Base-by-base conservation (phyloP, 2,329 filamentous ascomycete species). In the Fusarium sp. region DNA sequence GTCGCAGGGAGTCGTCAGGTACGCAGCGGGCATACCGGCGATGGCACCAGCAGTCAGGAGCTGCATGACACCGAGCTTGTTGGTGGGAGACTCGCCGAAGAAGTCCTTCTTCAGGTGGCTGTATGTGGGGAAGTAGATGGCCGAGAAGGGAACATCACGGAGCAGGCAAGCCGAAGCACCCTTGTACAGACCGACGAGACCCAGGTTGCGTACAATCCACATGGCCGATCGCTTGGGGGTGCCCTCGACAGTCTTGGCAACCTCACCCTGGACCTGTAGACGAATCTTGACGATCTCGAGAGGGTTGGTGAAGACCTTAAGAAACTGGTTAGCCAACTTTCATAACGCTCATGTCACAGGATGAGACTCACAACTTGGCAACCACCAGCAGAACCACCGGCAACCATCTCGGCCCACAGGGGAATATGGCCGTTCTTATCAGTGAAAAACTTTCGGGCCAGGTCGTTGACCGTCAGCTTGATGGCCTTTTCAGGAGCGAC, bases 401-500 rank as follows among this genome's bases (percentile, higher is more conserved):
- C 94, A 54, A 99, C 74, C 70, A 98, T 86, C 85, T 99, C 97
- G 71, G 92, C 87, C 34, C 87, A 85, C 78, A 91, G 84, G 80
- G 87, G 88, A 80, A 99, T 98, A 68, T 90, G 87, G 59, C 93
- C 93, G 73, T 94, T 90, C 79, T 95, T 91, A 79, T 95, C 92
- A 5, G 92, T 93, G 80, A 95, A 92, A 75, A 89, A 88, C 10
- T 90, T 88, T 80, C 97, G 92, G 25, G 97, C 95, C 64, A 99
- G 85, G 81, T 99, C 97, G 84, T 99, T 99, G 80, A 99, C 95
- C 0, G 97, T 99, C 73, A 99, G 91, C 87, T 99, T 99, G 87
- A 99, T 99, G 77, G 97, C 97, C 88, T 99, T 99, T 84, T 99
- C 97, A 2, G 97, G 97, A n/a, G 97, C 97, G 54, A 99, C 97